Conservation (phyloP, 129 eudicot genomes). For the Arctium minus region DNA sequence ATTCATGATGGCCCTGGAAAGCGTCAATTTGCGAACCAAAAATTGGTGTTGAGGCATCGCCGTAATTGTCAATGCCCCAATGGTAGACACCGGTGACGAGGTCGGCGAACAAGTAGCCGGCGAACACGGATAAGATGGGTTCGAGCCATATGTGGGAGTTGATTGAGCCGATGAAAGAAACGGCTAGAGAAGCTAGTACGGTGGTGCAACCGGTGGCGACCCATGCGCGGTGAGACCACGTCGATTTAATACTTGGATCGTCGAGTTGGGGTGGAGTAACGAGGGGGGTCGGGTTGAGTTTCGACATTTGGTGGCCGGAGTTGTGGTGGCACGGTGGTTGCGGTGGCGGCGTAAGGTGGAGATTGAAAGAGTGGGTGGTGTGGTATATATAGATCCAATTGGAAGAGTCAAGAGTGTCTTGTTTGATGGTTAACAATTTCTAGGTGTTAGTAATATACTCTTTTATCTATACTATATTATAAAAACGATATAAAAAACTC, state of each 20-base stretch:
- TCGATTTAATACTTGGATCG: slow-evolving; percentile 52
- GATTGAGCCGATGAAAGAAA: slow-evolving; percentile 24
- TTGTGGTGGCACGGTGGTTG: neutral
- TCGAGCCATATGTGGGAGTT: slow-evolving; percentile 45
- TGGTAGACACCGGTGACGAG: slow-evolving; percentile 73
- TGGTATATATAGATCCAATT: neutral
- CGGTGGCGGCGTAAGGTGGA: neutral
- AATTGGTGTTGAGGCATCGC: slow-evolving; percentile 48
- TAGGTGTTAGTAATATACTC: no score
- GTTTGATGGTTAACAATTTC: no score
- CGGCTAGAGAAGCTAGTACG: slow-evolving; percentile 50
- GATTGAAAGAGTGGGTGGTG: neutral
- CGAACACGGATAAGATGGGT: slow-evolving; percentile 40
- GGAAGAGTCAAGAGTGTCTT: no score
- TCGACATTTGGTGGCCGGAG: neutral
- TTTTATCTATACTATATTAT: no score
- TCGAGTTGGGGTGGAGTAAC: slow-evolving; percentile 34
- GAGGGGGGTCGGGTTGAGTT: slow-evolving; percentile 8
- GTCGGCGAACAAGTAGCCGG: slow-evolving; percentile 59
- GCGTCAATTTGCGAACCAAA: slow-evolving; percentile 66
- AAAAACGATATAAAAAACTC: no score
- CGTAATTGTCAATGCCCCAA: slow-evolving; percentile 79
- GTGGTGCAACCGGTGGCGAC: slow-evolving; percentile 67
- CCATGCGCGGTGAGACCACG: slow-evolving; percentile 72
- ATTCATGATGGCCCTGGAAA: slow-evolving; percentile 63